phyloP scores from a whole-genome alignment of 495 filamentous ascomycete species.

The Neurospora terricola region DNA sequence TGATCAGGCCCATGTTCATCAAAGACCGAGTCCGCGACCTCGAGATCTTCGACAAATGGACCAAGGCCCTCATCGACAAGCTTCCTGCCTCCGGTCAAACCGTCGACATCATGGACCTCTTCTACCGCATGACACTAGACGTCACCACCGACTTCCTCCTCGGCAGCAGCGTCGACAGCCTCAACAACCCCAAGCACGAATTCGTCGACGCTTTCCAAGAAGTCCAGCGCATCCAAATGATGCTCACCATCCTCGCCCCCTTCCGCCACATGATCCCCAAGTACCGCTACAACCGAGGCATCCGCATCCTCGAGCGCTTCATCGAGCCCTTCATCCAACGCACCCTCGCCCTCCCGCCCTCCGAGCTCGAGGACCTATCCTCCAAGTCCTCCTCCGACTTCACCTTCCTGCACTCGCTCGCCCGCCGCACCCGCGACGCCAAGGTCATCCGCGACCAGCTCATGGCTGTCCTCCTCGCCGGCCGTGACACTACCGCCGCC shows the following conservation, averaged over 20 bases:
- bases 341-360: conserved; percentile 35
- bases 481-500: conserved; percentile 51
- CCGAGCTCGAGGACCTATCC: conserved; percentile 39
- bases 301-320: conserved; percentile 39
- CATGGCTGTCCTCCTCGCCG: conserved; percentile 48
- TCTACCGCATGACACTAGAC: conserved; percentile 47
- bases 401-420: conserved; percentile 41
- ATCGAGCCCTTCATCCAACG: conserved; percentile 43
- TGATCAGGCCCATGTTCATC: conserved; percentile 50
- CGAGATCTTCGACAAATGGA: conserved; percentile 43
- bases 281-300: conserved; percentile 28
- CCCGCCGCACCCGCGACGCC: conserved; percentile 32
- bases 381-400: conserved; percentile 30
- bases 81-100: conserved; percentile 30
- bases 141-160: conserved; percentile 51
- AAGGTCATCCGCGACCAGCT: conserved; percentile 48
- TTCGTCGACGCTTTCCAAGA: conserved; percentile 45
- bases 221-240: conserved; percentile 41
- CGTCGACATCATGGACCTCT: conserved; percentile 43
- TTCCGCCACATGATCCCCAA: conserved; percentile 33
- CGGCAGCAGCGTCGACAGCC: conserved; percentile 41
- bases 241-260: conserved; percentile 33
- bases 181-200: conserved; percentile 38
- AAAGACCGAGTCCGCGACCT: conserved; percentile 37
- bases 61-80: conserved; percentile 29